Evolutionary conservation across 164 flowering plant genomes (phyloP), one percentile per base, ranked within the genome.

Genomic region (Warburgia ugandensis): DNA sequence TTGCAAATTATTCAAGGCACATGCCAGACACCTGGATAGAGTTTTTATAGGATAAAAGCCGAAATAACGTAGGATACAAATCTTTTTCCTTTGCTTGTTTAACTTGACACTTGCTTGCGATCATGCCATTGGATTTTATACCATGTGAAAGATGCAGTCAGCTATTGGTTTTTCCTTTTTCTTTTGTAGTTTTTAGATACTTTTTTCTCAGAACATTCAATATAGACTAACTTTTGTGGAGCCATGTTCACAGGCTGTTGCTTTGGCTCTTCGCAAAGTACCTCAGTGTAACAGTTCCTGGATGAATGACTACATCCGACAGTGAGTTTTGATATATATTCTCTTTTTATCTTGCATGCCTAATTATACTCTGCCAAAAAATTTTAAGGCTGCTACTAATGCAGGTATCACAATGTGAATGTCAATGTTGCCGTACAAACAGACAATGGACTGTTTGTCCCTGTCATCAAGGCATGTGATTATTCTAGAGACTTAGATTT

Each of bases 241-340:
- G 37, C 29, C 14, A 4, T 38, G 35, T 25, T 46, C 29, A 22
- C 78, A 87, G 97, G 99, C 95, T 73, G 83, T 86, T 59, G 97
- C 99, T 55, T 76, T 88, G 76, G 99, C 97, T 48, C 86, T 88
- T 54, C 74, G 73, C 31, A 88, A 82, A 66, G 99, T 92, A 66
- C 97, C 99, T 63, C 85, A 73, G 55, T 86, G 95, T 68, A 92
- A 92, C 59, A 84, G 97, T 63, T 89, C 97, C 21, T 94, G 97
- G 99, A 83, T 84, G 32, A 70, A 89, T 44, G 83, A 86, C n/a
- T 89, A 76, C 58, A 89, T 94, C 55, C 81, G 96, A 40, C 97
- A 89, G 97, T 94, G 57, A 82, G 96, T 72, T 31, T 31, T 32
- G 17, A 22, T 4, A 31, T n/a, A 22, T 38, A 23, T 16, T 1